These are phyloP conservation scores for Stachybotrys chartarum DNA, from an alignment of 2,329 filamentous ascomycete species.

Conservation along the genomic window DNA sequence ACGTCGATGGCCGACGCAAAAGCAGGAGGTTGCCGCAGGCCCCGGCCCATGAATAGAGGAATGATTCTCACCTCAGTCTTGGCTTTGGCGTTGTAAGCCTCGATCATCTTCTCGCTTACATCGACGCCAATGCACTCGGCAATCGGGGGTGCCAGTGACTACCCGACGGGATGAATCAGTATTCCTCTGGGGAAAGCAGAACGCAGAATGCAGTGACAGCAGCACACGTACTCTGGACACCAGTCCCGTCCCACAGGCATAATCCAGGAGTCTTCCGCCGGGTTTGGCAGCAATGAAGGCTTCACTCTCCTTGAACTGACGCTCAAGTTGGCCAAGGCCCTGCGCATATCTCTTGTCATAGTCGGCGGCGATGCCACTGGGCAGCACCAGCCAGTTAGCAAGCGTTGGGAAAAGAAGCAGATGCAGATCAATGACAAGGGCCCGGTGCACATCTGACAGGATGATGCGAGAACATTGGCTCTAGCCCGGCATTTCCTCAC, in stretches of 20 bases:
- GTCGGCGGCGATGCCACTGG: constrained; percentile 20
- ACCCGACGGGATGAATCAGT: background rate
- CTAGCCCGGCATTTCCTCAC: too few species aligned
- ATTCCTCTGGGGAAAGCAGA: background rate
- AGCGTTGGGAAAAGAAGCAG: constrained; percentile 1
- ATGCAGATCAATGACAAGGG: background rate
- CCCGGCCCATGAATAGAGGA: background rate
- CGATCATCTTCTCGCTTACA: constrained; percentile 63
- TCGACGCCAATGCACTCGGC: constrained; percentile 62
- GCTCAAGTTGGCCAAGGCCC: constrained; percentile 44
- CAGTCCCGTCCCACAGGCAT: constrained; percentile 66
- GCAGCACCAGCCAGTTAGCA: constrained; percentile 1
- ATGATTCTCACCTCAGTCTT: constrained; percentile 37
- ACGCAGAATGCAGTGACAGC: background rate
- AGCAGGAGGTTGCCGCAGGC: too few species aligned
- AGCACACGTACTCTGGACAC: constrained; percentile 50
- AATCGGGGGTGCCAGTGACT: constrained; percentile 15
- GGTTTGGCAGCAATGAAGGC: constrained; percentile 52
- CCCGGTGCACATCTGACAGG: too few species aligned
- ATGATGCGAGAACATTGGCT: too few species aligned
- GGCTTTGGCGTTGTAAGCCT: constrained; percentile 56
- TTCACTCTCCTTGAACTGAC: constrained; percentile 43
- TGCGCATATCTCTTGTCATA: constrained; percentile 48
- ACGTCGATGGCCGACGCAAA: too few species aligned
- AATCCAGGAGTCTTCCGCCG: constrained; percentile 57